These are phyloP conservation scores for Phlebiopsis gigantea DNA, from an alignment of 768 basidiomycete species.

Conservation along the genomic window DNA sequence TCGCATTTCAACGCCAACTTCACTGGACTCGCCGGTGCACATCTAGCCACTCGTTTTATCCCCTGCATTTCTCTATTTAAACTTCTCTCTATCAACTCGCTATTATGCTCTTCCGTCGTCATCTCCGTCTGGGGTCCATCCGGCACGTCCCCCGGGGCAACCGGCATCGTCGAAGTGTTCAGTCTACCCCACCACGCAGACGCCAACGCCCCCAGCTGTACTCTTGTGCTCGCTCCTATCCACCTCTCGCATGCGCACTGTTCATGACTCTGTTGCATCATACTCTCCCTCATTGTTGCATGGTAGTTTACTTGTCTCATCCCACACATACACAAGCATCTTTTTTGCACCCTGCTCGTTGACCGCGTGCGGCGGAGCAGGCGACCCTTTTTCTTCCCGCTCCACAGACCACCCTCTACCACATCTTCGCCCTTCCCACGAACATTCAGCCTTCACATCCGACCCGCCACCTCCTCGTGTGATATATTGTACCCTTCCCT, in stretches of 20 bases:
- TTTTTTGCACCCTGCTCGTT: not conserved
- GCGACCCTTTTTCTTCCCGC: not conserved
- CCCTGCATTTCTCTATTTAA: not conserved
- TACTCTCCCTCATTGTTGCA: constrained; percentile 4
- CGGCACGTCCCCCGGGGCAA: not conserved
- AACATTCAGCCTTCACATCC: not conserved
- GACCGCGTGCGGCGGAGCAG: not conserved
- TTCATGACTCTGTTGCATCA: constrained; percentile 1
- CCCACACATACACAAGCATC: not conserved
- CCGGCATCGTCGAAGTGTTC: too few relatives aligned
- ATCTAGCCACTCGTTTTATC: constrained; percentile 3
- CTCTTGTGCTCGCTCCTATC: not conserved
- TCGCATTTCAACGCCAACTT: constrained; percentile 16
- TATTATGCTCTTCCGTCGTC: not conserved
- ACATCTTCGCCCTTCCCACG: not conserved
- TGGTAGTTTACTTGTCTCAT: constrained; percentile 8
- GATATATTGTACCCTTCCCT: constrained; percentile 5
- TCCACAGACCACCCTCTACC: not conserved
- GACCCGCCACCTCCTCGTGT: not conserved
- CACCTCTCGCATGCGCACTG: not conserved
- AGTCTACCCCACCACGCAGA: not conserved
- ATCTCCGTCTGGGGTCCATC: not conserved
- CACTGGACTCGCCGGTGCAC: constrained; percentile 7
- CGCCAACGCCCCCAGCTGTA: not conserved
- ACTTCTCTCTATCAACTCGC: not conserved